Evolutionary conservation across 768 basidiomycete species (phyloP).

Genomic region (Mrakia gelida): DNA sequence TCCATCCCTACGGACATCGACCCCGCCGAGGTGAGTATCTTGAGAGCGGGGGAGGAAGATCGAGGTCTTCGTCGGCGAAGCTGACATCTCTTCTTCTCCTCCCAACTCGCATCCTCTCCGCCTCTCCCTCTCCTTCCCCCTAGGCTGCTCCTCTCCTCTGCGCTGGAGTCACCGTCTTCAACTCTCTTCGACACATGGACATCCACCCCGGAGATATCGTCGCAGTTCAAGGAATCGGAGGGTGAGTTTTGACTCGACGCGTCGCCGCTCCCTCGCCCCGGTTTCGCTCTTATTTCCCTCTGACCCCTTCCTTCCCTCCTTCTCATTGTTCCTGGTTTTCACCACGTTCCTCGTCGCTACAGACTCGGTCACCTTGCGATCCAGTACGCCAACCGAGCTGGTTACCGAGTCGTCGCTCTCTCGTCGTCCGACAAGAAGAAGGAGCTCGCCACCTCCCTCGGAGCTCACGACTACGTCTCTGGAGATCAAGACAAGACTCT

Average conservation of each 20-base stretch:
- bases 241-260: background rate
- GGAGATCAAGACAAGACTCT: constrained; percentile 33
- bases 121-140: too few relatives aligned
- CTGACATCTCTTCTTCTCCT: too few relatives aligned
- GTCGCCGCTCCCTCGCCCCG: background rate
- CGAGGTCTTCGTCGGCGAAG: too few relatives aligned
- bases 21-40: constrained; percentile 31
- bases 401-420: constrained; percentile 46
- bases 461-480: constrained; percentile 48
- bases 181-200: constrained; percentile 37
- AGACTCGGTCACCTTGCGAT: constrained; percentile 46
- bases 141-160: constrained; percentile 40
- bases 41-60: too few relatives aligned
- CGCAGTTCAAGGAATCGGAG: constrained; percentile 46
- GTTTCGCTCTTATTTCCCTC: too few relatives aligned
- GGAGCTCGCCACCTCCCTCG: constrained; percentile 45
- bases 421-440: constrained; percentile 43
- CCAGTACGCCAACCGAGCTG: constrained; percentile 45
- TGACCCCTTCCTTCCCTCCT: background rate
- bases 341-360: background rate
- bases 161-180: constrained; percentile 48
- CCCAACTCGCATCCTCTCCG: too few relatives aligned
- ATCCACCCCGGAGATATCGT: constrained; percentile 45
- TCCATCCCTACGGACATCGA: constrained; percentile 29
- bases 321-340: background rate